These are phyloP conservation scores for Lentinula edodes DNA, from an alignment of 768 basidiomycete species.

Conservation along the genomic window DNA sequence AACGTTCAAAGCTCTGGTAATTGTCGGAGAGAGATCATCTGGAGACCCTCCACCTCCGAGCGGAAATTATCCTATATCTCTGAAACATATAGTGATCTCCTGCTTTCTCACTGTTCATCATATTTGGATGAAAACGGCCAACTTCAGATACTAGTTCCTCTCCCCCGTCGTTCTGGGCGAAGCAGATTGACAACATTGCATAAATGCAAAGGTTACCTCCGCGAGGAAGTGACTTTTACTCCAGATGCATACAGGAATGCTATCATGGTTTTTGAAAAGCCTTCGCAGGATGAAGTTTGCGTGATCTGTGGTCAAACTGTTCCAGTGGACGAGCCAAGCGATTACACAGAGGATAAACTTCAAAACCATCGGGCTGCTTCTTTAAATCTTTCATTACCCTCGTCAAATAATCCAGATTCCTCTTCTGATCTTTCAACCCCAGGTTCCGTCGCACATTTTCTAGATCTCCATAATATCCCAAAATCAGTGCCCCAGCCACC, in stretches of 20 bases:
- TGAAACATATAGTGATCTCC: neutral
- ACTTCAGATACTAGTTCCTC: neutral
- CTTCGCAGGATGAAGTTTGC: neutral
- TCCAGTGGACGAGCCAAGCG: too few relatives aligned
- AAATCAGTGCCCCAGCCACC: too few relatives aligned
- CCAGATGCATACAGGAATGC: neutral
- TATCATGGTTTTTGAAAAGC: neutral
- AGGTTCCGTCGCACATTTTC: too few relatives aligned
- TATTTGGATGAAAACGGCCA: neutral
- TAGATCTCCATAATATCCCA: too few relatives aligned
- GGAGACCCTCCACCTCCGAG: neutral
- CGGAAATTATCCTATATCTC: neutral
- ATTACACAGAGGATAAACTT: too few relatives aligned
- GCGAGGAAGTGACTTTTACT: neutral
- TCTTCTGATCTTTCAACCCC: too few relatives aligned
- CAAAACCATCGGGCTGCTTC: too few relatives aligned
- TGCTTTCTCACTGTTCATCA: neutral
- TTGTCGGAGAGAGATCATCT: neutral
- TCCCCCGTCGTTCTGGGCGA: neutral
- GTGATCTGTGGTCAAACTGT: neutral
- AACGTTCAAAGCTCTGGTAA: too few relatives aligned
- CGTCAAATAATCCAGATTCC: too few relatives aligned
- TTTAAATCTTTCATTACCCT: too few relatives aligned
- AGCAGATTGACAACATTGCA: neutral
- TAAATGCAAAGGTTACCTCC: neutral